Base-by-base conservation (phyloP, 805 yeast genomes). In the Sugiyamaella mastotermitis region DNA sequence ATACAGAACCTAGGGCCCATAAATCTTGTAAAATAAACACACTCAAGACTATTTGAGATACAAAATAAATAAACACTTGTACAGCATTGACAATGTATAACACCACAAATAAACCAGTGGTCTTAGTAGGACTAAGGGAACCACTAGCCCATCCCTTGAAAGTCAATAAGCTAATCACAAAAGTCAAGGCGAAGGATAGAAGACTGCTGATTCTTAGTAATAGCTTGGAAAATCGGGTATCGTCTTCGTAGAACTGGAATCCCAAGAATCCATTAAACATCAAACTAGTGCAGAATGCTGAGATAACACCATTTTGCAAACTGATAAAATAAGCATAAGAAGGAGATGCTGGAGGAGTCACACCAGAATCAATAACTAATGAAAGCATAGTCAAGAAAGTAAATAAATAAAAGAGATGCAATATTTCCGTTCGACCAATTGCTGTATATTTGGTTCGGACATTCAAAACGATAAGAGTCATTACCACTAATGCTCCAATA, bases 211-310 rank as follows among this genome's bases (percentile, higher is more conserved):
- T 35, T 42, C 85, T 67, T 29, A 83, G 58, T 3, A 68, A 54
- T 57, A 75, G 61, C 68, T 84, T 70, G 1, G 95, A 78, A 41
- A 56, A 65, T 13, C 58, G 54, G 1, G 95, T 81, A 14, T 97
- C 97, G 59, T 90, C 98, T 58, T 88, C 97, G 94, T 95, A 92
- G 24, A 88, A 62, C 58, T 87, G 92, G 58, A 86, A 86, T 14
- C 90, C 88, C 14, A 87, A 61, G 3, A 92, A 55, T 3, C 97
- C 96, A 43, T 81, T 80, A 37, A 76, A 66, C 55, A 83, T 63
- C 37, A 90, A 58, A 28, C 82, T 61, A 67, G 80, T 68, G 53
- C 94, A 83, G 23, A 79, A 71, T 0, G 83, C 80, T 9, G 87
- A 77, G 0, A 82, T 71, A 14, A 84, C 52, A 0, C 90, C 95